phyloP scores from a whole-genome alignment of 176 grass and related monocot genomes.

The Cocos nucifera region DNA sequence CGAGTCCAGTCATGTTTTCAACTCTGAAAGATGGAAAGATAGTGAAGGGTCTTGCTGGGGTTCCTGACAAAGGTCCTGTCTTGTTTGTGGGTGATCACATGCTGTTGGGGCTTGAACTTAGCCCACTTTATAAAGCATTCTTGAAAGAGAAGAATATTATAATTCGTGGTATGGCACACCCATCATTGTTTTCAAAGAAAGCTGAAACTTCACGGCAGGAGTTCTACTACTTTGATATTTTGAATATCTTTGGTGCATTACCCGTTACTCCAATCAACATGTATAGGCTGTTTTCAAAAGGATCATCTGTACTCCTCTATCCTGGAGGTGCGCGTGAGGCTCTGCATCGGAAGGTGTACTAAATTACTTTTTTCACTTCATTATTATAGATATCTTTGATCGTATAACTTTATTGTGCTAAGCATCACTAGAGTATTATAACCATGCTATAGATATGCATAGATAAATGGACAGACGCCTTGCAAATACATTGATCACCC shows the following conservation, averaged over 20 bases:
- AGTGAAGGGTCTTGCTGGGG: conserved; percentile 54
- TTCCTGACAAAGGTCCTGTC: conserved; percentile 72
- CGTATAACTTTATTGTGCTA: no score
- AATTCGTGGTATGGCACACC: conserved; percentile 62
- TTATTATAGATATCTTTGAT: background rate
- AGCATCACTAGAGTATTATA: no score
- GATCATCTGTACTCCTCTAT: conserved; percentile 69
- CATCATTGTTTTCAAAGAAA: conserved; percentile 36
- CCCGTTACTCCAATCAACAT: conserved; percentile 68
- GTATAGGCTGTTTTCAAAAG: conserved; percentile 57
- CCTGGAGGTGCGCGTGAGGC: conserved; percentile 79
- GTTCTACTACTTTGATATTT: conserved; percentile 26
- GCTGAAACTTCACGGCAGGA: conserved; percentile 49
- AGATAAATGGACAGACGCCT: no score
- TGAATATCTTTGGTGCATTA: conserved; percentile 49
- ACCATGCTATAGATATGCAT: no score
- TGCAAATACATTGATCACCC: no score
- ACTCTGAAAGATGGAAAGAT: conserved; percentile 66
- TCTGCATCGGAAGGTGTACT: conserved; percentile 63
- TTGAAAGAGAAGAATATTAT: conserved; percentile 56
- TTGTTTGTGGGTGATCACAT: conserved; percentile 77
- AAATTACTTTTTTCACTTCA: background rate
- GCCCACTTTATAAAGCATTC: conserved; percentile 64
- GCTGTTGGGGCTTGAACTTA: conserved; percentile 66
- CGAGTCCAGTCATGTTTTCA: conserved; percentile 66